Percentiles rank a stretch among this genome's conserved stretches.
These are phyloP conservation scores for Pseudonitzschia delicatissima DNA, from an alignment of 108 stramenopile genomes.

Conservation along the genomic window DNA sequence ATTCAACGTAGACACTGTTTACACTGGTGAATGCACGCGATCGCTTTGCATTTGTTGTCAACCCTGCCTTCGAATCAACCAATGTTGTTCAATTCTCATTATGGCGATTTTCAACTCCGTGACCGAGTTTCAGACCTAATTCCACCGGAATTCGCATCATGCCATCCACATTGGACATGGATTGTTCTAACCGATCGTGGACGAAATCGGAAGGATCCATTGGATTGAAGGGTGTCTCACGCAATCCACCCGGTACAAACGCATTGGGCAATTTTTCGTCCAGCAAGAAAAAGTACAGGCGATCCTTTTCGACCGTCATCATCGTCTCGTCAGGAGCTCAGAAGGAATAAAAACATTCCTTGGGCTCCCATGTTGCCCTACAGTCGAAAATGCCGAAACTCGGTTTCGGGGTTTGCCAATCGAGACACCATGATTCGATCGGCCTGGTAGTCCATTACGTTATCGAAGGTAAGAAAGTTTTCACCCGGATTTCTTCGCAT, in stretches of 20 bases:
- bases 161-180: constrained; percentile 2
- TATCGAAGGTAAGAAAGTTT: neutral
- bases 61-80: too few relatives aligned
- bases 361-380: constrained; percentile 8
- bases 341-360: neutral
- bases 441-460: neutral
- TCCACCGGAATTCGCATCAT: constrained; percentile 1
- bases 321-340: constrained; percentile 4
- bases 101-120: too few relatives aligned
- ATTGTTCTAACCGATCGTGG: neutral
- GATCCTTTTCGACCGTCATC: constrained; percentile 2
- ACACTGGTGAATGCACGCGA: too few relatives aligned
- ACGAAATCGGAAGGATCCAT: constrained; percentile 2
- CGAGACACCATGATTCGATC: constrained; percentile 6
- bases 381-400: constrained; percentile 1
- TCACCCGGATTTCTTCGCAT: neutral
- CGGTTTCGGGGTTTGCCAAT: constrained; percentile 5
- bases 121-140: neutral
- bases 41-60: too few relatives aligned
- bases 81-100: too few relatives aligned
- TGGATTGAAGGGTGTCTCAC: constrained; percentile 3
- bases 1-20: too few relatives aligned
- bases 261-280: constrained; percentile 10
- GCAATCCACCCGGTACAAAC: constrained; percentile 7
- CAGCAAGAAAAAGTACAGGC: constrained; percentile 3